These are phyloP conservation scores for Pseudogymnoascus sp. DNA, from an alignment of 2,329 filamentous ascomycete species.

Conservation along the genomic window DNA sequence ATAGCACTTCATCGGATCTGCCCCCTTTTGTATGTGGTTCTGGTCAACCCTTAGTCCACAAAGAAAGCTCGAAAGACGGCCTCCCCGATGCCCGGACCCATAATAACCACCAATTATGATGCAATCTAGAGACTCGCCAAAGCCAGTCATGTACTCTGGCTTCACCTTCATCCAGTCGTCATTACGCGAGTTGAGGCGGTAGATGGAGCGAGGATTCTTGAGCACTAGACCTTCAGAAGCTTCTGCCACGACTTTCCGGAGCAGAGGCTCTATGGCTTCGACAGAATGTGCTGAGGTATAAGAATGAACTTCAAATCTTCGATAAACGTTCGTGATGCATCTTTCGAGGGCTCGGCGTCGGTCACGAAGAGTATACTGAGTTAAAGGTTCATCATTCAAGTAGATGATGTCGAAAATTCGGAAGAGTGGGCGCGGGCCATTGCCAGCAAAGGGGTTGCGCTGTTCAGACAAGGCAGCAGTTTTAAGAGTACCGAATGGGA, in stretches of 20 bases:
- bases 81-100: constrained; percentile 79
- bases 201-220: constrained; percentile 86
- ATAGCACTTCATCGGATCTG: constrained; percentile 67
- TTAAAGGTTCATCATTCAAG: constrained; percentile 74
- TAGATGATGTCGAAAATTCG: constrained; percentile 88
- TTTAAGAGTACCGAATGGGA: constrained; percentile 89
- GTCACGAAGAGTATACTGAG: constrained; percentile 75
- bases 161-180: constrained; percentile 99
- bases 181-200: constrained; percentile 81
- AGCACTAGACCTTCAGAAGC: constrained; percentile 85
- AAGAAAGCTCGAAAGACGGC: constrained; percentile 77
- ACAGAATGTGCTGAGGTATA: constrained; percentile 61
- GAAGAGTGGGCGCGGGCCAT: constrained; percentile 67
- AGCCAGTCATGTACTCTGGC: constrained; percentile 96
- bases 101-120: constrained; percentile 89
- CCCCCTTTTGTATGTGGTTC: constrained; percentile 49
- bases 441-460: constrained; percentile 57
- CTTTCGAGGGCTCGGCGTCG: constrained; percentile 68
- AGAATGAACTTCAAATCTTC: constrained; percentile 76
- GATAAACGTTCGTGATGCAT: constrained; percentile 62
- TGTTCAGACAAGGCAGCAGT: constrained; percentile 79
- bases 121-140: constrained; percentile 87
- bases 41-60: constrained; percentile 76
- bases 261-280: constrained; percentile 68
- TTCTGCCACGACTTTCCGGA: constrained; percentile 79